Percentiles rank a stretch among this genome's conserved stretches.
These are phyloP conservation scores for Macaranga tanarius DNA, from an alignment of 441 rosid genomes.

Conservation along the genomic window DNA sequence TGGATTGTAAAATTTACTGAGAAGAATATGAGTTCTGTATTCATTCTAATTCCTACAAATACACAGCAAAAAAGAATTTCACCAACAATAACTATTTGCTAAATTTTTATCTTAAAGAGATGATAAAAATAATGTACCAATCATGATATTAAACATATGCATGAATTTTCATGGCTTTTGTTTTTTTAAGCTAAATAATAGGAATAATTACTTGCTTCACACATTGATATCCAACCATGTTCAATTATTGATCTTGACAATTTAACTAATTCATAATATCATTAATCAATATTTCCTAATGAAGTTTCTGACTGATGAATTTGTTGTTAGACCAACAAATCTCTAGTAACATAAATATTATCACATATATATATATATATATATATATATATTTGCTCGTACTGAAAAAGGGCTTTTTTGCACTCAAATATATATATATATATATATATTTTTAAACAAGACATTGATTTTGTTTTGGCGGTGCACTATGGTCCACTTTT, in stretches of 20 bases:
- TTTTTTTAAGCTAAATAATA: neutral
- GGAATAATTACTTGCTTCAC: neutral
- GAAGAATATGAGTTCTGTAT: too few species aligned
- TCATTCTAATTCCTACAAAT: too few species aligned
- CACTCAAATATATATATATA: neutral
- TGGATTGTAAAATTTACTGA: neutral
- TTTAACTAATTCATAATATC: slow-evolving; percentile 11
- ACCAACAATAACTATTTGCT: too few species aligned
- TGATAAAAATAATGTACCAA: neutral
- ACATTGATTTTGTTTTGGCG: neutral
- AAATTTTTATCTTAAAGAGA: neutral
- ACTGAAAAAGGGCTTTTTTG: neutral
- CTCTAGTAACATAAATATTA: neutral
- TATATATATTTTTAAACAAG: neutral
- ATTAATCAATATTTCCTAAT: neutral
- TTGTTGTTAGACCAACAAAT: slow-evolving; percentile 14
- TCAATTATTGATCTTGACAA: slow-evolving; percentile 14
- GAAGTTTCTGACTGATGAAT: neutral
- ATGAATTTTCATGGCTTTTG: too few species aligned
- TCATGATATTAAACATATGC: neutral
- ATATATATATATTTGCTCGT: neutral
- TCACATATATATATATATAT: neutral
- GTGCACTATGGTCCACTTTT: slow-evolving; percentile 1
- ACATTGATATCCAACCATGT: neutral
- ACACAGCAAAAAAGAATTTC: too few species aligned